These are phyloP conservation scores for Cordyceps cicadae DNA, from an alignment of 2,329 filamentous ascomycete species.

Conservation along the genomic window DNA sequence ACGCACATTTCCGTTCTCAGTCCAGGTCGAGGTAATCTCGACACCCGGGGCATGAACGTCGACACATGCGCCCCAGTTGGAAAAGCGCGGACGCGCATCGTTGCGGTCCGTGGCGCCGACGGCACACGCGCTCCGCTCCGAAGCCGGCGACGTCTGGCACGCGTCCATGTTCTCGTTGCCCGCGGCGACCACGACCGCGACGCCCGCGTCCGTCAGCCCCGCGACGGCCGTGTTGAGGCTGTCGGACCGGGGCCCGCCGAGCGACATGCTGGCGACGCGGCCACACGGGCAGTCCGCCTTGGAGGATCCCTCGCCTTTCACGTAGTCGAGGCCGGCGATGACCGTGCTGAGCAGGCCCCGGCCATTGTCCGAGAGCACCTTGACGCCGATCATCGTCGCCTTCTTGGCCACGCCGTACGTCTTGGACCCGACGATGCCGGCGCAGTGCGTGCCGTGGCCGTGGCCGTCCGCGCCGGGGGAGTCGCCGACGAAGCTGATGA, in stretches of 20 bases:
- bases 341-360: constrained; percentile 28
- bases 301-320: no score
- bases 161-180: constrained; percentile 45
- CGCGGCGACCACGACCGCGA: constrained; percentile 41
- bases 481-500: constrained; percentile 14
- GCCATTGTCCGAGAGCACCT: constrained; percentile 30
- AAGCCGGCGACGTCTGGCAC: constrained; percentile 37
- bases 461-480: constrained; percentile 17
- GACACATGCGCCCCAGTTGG: constrained; percentile 41
- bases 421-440: constrained; percentile 19
- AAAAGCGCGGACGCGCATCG: constrained; percentile 36
- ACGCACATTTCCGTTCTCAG: constrained; percentile 14
- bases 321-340: constrained; percentile 33
- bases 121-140: constrained; percentile 40
- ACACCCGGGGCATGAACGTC: constrained; percentile 23
- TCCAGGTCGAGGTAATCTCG: constrained; percentile 31
- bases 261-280: constrained; percentile 50
- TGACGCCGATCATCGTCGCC: constrained; percentile 32
- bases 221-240: constrained; percentile 42
- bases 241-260: constrained; percentile 35
- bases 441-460: constrained; percentile 30
- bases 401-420: constrained; percentile 30
- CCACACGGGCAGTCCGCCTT: no score
- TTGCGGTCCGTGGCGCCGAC: constrained; percentile 37
- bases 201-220: constrained; percentile 22